phyloP scores from a whole-genome alignment of 2,329 filamentous ascomycete genomes.

The Trichoderma gracile region DNA sequence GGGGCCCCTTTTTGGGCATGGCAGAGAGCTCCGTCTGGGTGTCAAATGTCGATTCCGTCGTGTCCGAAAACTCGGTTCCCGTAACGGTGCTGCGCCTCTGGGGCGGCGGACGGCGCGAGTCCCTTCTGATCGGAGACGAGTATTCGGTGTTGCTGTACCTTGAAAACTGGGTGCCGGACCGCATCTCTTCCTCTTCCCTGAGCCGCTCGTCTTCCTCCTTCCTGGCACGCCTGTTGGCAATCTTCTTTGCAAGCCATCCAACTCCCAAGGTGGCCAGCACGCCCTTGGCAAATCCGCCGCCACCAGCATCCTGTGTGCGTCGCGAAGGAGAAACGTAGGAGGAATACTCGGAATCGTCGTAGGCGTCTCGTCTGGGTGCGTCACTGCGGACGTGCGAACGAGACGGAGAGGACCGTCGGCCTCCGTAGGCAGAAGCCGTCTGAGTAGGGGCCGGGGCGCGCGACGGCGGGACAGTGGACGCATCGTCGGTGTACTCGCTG shows the following conservation, averaged over 20 bases:
- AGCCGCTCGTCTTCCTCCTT: constrained; percentile 52
- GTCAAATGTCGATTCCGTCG: constrained; percentile 42
- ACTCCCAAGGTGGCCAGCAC: constrained; percentile 63
- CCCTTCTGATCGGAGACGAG: constrained; percentile 48
- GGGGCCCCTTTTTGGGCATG: constrained; percentile 27
- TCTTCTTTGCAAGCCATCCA: constrained; percentile 67
- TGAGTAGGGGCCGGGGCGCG: constrained; percentile 47
- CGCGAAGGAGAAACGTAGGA: constrained; percentile 65
- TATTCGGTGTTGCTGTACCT: constrained; percentile 70
- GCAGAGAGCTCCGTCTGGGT: constrained; percentile 35
- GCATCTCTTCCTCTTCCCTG: constrained; percentile 53
- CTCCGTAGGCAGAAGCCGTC: constrained; percentile 49
- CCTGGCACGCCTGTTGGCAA: constrained; percentile 56
- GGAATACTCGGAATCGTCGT: constrained; percentile 58
- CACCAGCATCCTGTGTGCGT: constrained; percentile 47
- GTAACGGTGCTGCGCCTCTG: constrained; percentile 37
- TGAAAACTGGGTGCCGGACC: constrained; percentile 62
- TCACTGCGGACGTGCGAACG: constrained; percentile 47
- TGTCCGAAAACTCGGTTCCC: constrained; percentile 36
- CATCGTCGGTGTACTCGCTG: constrained; percentile 49
- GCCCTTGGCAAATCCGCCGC: constrained; percentile 57
- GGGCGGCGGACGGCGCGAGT: constrained; percentile 36
- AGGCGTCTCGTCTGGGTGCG: constrained; percentile 45
- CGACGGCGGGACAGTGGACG: constrained; percentile 51
- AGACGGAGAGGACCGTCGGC: constrained; percentile 49